phyloP scores from a whole-genome alignment of 208 protist genomes.

The Trypanosoma boissoni region DNA sequence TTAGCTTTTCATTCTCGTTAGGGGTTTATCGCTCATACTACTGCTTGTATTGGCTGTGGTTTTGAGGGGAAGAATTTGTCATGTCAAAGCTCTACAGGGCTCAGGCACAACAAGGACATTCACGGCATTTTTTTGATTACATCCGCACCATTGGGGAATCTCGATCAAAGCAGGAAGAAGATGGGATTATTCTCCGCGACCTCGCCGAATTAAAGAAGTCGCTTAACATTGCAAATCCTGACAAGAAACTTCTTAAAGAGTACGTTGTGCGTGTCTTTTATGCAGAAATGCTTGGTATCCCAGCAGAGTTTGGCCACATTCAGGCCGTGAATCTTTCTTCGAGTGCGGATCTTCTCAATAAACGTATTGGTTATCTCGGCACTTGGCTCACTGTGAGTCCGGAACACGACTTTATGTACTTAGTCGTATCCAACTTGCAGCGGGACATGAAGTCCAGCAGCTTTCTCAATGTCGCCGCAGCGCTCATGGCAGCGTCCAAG shows the following conservation, averaged over 20 bases:
- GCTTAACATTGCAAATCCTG: constrained; percentile 21
- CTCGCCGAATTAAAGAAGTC: constrained; percentile 49
- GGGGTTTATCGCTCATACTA: neutral
- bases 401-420: constrained; percentile 91
- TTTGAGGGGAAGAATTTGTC: neutral
- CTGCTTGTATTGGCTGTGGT: neutral
- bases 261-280: constrained; percentile 91
- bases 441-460: constrained; percentile 90
- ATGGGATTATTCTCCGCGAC: constrained; percentile 61
- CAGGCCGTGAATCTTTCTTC: constrained; percentile 96
- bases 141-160: constrained; percentile 61
- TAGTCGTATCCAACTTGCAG: constrained; percentile 94
- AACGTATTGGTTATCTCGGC: constrained; percentile 92
- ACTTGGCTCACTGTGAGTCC: constrained; percentile 80
- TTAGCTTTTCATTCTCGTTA: neutral
- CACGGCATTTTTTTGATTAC: constrained; percentile 58
- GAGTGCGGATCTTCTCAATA: constrained; percentile 44
- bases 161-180: constrained; percentile 84
- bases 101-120: constrained; percentile 48
- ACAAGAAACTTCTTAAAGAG: constrained; percentile 68
- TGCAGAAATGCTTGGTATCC: constrained; percentile 95
- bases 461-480: constrained; percentile 86
- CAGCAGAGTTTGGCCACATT: constrained; percentile 93
- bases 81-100: constrained; percentile 51
- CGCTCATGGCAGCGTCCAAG: constrained; percentile 84